A percentile compares a stretch with the other conserved stretches of the same genome.
These are phyloP conservation scores for Steccherinum ochraceum DNA, from an alignment of 768 basidiomycete genomes.

Conservation along the genomic window DNA sequence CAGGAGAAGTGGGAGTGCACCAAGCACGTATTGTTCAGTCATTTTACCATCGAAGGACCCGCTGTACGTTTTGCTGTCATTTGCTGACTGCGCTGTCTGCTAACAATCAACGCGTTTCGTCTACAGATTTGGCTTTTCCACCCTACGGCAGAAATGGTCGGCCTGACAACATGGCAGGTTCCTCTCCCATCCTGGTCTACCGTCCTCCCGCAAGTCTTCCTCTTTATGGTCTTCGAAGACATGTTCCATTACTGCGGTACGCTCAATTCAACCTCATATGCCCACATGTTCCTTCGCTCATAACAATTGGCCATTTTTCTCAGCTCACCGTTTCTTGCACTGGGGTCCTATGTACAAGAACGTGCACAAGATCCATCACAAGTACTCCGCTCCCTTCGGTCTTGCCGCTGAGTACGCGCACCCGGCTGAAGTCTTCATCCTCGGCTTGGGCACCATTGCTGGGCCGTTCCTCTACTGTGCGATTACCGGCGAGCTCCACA, in stretches of 20 bases:
- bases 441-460: conserved; percentile 85
- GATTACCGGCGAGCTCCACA: conserved; percentile 76
- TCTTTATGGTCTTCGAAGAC: conserved; percentile 97
- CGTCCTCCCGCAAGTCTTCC: conserved; percentile 69
- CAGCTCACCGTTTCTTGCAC: conserved; percentile 88
- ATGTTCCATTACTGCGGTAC: conserved; percentile 85
- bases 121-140: conserved; percentile 88
- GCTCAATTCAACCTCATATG: conserved; percentile 10
- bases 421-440: conserved; percentile 92
- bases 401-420: conserved; percentile 98
- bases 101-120: background rate
- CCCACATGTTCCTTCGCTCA: background rate
- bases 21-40: conserved; percentile 87
- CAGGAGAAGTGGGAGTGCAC: conserved; percentile 94
- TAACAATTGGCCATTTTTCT: conserved; percentile 12
- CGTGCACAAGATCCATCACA: conserved; percentile 97
- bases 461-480: conserved; percentile 85
- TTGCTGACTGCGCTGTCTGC: background rate
- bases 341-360: conserved; percentile 80
- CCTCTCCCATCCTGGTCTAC: conserved; percentile 74
- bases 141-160: conserved; percentile 79
- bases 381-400: conserved; percentile 94
- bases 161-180: conserved; percentile 90
- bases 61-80: conserved; percentile 47
- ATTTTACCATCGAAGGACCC: conserved; percentile 93